Evolutionary conservation across 176 grass and related monocot species (phyloP).

Genomic region (Aegilops bicornis): DNA sequence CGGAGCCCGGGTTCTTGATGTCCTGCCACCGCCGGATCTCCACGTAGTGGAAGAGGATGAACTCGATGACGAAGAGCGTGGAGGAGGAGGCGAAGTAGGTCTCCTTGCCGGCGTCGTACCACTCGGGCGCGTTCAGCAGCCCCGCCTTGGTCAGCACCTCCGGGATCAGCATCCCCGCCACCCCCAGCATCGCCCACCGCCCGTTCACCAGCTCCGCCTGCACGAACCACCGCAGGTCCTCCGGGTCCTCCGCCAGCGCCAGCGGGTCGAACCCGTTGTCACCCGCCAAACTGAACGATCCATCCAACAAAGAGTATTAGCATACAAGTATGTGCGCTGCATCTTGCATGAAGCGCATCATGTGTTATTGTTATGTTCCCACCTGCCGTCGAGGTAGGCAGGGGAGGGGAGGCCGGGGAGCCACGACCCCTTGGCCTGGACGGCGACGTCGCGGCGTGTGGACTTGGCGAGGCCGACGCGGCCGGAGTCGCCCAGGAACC

Average conservation of each 20-base stretch:
- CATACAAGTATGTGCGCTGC: too few species aligned
- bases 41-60: conserved; percentile 73
- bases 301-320: too few species aligned
- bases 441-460: conserved; percentile 32
- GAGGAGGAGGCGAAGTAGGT: conserved; percentile 61
- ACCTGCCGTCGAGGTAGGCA: conserved; percentile 61
- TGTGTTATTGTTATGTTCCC: not conserved
- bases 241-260: conserved; percentile 76
- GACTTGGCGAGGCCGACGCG: conserved; percentile 20
- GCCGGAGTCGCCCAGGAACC: conserved; percentile 37
- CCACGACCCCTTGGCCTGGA: conserved; percentile 69
- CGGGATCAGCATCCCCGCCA: conserved; percentile 82
- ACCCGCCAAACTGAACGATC: conserved; percentile 9
- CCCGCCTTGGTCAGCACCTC: conserved; percentile 76
- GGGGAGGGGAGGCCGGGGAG: conserved; percentile 67
- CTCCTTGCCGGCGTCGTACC: conserved; percentile 69
- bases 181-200: conserved; percentile 93
- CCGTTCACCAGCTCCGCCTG: conserved; percentile 87
- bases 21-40: conserved; percentile 74
- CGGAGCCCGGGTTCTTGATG: conserved; percentile 63
- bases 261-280: conserved; percentile 88
- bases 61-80: conserved; percentile 62
- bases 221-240: conserved; percentile 87
- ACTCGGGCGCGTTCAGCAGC: conserved; percentile 49
- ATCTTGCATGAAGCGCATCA: not conserved